Conservation (phyloP, 1,139 yeast genomes). For the Protomyces inouyei region DNA sequence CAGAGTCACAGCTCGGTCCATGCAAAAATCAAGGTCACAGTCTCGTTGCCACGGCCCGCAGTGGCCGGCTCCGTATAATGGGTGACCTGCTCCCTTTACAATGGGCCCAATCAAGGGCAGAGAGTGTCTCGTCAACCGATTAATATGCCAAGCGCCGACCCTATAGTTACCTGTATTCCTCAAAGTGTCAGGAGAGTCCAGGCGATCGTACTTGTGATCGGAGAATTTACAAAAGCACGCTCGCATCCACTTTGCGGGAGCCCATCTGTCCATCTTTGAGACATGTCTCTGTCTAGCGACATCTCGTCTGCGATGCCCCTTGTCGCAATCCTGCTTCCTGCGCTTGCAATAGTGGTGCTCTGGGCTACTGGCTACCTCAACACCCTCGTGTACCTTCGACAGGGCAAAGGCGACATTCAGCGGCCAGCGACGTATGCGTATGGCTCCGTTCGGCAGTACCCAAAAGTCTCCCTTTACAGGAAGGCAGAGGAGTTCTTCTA, state of each 20-base stretch:
- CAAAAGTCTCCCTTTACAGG: constrained; percentile 6
- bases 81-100: too few species aligned
- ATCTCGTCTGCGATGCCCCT: not conserved
- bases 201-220: not conserved
- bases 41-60: too few species aligned
- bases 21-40: too few species aligned
- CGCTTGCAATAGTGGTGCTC: not conserved
- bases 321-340: not conserved
- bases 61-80: too few species aligned
- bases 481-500: constrained; percentile 13
- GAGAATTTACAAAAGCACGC: not conserved
- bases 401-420: constrained; percentile 2
- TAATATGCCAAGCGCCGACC: too few species aligned
- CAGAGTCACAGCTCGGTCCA: too few species aligned
- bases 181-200: too few species aligned
- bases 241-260: not conserved
- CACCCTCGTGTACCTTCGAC: not conserved
- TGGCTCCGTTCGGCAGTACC: constrained; percentile 20
- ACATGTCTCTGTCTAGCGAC: too few species aligned
- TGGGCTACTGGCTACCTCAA: not conserved
- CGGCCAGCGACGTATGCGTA: constrained; percentile 17
- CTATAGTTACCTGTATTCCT: too few species aligned
- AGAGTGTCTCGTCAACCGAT: too few species aligned
- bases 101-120: too few species aligned
- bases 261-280: too few species aligned